Base-by-base conservation (phyloP, 1,284 basidiomycete genomes). In the Ceratobasidium sp. region DNA sequence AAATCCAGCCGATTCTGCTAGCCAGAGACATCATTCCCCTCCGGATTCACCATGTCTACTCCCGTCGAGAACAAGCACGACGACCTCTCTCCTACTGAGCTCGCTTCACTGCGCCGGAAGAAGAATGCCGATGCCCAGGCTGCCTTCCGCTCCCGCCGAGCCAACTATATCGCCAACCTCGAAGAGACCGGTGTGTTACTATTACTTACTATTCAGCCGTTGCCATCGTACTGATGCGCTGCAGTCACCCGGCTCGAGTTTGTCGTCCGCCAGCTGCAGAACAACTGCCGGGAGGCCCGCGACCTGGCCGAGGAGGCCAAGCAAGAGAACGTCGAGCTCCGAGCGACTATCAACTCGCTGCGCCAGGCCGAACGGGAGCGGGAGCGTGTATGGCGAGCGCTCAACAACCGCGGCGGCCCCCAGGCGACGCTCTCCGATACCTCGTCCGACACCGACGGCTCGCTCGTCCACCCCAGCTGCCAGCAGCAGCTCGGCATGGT, bases 111-210 rank as follows among this genome's bases (percentile, higher is more conserved):
- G 46, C 67, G 70, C 39, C 67, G 72, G 25, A 90, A 90, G 82
- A 92, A 91, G 80, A 91, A 91, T 73, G 89, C 89, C 50, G 88
- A 90, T 76, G 87, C 87, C 0, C 87, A 90, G 66, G 72, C 72
- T 39, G 72, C 72, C 9, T 73, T 73, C 47, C 33, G 72, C 21
- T 69, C 69, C 47, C 81, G 90, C 74, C 82, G 90, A 72, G 88
- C 88, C 58, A 91, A 89, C 78, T 92, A 92, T 77, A 92, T 92
- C 75, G 85, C 88, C 53, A 91, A 89, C n/a, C 83, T 92, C 72
- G 90, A 92, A 77, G 90, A 90, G 78, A 90, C 90, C 81, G 89
- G 89, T 88, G 75, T 72, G 79, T 77, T 41, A 47, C 54, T 66
- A 70, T 69, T 71, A 68, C 64, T 21, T 71, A 68, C 70, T 73